Evolutionary conservation across 2,329 filamentous ascomycete genomes (phyloP).

Genomic region (Aspergillus hortae): DNA sequence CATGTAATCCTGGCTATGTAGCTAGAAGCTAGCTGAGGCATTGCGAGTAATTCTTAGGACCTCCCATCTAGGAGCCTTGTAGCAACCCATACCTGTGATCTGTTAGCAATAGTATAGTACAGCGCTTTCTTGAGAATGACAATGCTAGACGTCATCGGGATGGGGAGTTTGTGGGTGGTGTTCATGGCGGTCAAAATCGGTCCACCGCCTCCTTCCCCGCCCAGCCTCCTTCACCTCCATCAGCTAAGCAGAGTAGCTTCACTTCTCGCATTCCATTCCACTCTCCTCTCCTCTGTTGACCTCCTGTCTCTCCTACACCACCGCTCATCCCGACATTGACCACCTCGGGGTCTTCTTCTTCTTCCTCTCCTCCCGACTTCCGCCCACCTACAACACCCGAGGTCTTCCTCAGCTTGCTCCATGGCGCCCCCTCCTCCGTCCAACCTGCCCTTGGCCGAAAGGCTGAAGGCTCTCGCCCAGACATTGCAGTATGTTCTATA

Average conservation of each 20-base stretch:
- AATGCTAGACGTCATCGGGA: not conserved
- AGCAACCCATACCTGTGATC: no score
- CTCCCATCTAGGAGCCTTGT: no score
- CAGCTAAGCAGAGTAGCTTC: not conserved
- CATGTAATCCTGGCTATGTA: no score
- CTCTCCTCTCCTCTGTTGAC: not conserved
- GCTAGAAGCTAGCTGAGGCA: no score
- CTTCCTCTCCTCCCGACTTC: not conserved
- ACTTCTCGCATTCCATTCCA: not conserved
- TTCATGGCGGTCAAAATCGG: not conserved
- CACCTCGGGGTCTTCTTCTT: not conserved
- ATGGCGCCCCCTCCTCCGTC: conserved; percentile 75
- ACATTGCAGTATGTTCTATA: conserved; percentile 81
- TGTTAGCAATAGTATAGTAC: no score
- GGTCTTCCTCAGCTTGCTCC: conserved; percentile 9
- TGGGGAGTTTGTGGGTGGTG: not conserved
- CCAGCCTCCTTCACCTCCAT: not conserved
- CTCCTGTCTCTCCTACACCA: not conserved
- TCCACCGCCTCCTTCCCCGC: not conserved
- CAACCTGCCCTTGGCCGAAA: conserved; percentile 66
- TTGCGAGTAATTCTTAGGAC: no score
- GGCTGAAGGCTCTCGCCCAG: conserved; percentile 73
- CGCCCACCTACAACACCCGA: not conserved
- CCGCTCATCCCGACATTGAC: no score
- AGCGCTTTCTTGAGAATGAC: no score